Base-by-base conservation (phyloP, 75 land plant genomes). In the Sequoia sempervirens region DNA sequence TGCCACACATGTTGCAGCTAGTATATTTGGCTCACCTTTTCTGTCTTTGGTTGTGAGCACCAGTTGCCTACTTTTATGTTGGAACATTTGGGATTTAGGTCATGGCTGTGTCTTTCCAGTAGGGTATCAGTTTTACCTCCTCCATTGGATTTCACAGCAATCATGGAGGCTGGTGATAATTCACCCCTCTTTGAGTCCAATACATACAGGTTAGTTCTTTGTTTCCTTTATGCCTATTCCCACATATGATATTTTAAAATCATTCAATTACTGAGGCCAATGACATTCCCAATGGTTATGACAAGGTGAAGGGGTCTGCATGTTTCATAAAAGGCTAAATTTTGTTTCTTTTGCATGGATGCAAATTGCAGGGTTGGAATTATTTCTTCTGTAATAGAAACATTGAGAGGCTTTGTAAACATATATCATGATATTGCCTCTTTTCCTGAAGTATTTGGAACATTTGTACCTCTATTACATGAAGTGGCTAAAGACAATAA, bases 391-490 rank as follows among this genome's bases (percentile, higher is more conserved):
- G 80, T 91, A 20, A 52, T 90, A 53, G 90, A 92, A 85, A 89
- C 89, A 4, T 82, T 97, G 74, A 81, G 54, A 75, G 96, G 96
- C 50, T 96, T 91, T 87, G 86, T 87, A 8, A 69, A 83, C 23
- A 81, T 93, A 3, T 94, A 93, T 88, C 91, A 88, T 47, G 88
- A 84, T 66, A 73, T 92, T 30, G 87, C 80, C 11, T 91, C 99
- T 43, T 96, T 92, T 68, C 95, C 99, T 66, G 99, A 96, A 88
- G 83, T 96, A 75, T 96, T 97, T 84, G 75, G 80, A 61, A 93
- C 97, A 52, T 85, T 97, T 81, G 79, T 93, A 72, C 75, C 84
- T 12, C 81, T 96, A 53, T 81, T 95, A 69, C 84, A 70, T 76
- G 90, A 88, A 86, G 34, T 97, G 23, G 74, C 85, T 14, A 75